Evolutionary conservation across 2,329 filamentous ascomycete species (phyloP).

Genomic region (Phaeosphaeriaceae sp.): DNA sequence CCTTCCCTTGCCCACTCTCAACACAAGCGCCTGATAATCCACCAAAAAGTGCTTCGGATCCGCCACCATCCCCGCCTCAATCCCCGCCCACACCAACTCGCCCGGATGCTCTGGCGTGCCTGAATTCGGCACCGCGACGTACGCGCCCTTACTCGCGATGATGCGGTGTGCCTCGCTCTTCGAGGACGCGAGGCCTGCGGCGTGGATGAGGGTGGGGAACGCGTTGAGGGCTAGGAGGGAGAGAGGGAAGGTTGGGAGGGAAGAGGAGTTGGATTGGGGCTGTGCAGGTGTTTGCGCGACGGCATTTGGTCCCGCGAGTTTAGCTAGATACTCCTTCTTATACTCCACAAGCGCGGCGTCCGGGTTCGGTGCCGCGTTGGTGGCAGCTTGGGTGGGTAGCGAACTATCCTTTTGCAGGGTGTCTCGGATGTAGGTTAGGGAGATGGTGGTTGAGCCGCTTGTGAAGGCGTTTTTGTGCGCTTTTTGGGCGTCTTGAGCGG

Average conservation of each 20-base stretch:
- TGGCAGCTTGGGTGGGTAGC: too few relatives aligned
- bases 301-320: too few relatives aligned
- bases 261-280: too few relatives aligned
- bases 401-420: too few relatives aligned
- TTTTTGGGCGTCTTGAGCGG: slow-evolving; percentile 67
- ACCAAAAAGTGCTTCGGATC: slow-evolving; percentile 67
- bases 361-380: too few relatives aligned
- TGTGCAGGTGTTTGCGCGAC: too few relatives aligned
- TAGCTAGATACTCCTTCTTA: too few relatives aligned
- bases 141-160: slow-evolving; percentile 62
- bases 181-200: slow-evolving; percentile 64
- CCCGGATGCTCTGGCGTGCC: slow-evolving; percentile 48
- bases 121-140: slow-evolving; percentile 58
- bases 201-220: slow-evolving; percentile 65
- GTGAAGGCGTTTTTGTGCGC: slow-evolving; percentile 60
- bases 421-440: too few relatives aligned
- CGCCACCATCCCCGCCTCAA: slow-evolving; percentile 65
- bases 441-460: slow-evolving; percentile 38
- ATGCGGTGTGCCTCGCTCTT: slow-evolving; percentile 65
- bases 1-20: slow-evolving; percentile 66
- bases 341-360: too few relatives aligned
- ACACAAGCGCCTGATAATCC: slow-evolving; percentile 61
- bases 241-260: slow-evolving; percentile 65
- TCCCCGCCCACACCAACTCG: slow-evolving; percentile 66
- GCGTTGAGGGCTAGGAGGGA: slow-evolving; percentile 62